Evolutionary conservation across 768 basidiomycete genomes (phyloP), one percentile per base, ranked within the genome.

Genomic region (Phylloporus sp.): DNA sequence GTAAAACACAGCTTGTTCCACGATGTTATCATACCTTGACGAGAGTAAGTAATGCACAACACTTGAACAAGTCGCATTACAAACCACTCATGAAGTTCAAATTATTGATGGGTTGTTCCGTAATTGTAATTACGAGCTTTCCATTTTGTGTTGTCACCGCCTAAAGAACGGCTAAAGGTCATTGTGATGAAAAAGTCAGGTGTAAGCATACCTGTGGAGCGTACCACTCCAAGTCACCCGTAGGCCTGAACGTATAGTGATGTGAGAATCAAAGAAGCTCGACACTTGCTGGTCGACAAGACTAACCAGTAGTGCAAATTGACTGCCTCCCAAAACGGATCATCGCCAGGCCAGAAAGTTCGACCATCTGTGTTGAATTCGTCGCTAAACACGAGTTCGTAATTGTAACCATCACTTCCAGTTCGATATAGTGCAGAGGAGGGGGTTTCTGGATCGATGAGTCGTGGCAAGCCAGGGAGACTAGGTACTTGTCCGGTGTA

Each of bases 1-100:
- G 85, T 95, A 71, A 94, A 97, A 72, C 95, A 98, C 49, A 97
- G 70, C 70, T 97, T 91, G 71, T 97, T 95, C 94, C 95, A 97
- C 12, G 84, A 80, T 58, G 87, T 84, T 10, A 94, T 47, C 85
- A 86, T 86, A 32, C 81, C 83, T 79, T 52, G 32, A 43, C 18
- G 45, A 46, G 59, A 47, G 20, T 60, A 27, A 55, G 44, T 26
- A 40, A 47, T 8, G 11, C 27, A 45, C 42, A 15, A 44, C 48
- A 50, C n/a, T 16, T 38, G 16, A 7, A 32, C 22, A 45, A 13
- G 36, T 12, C 5, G 35, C n/a, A 35, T 32, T 2, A 67, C 82
- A 63, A 70, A 76, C 87, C 92, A 50, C 86, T 88, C 68, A 83
- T 71, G 66, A 89, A 98, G 67, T 94, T 89, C 53, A 98, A 76